Conservation (phyloP, 1,284 basidiomycete genomes). For the Coriolopsis trogii region DNA sequence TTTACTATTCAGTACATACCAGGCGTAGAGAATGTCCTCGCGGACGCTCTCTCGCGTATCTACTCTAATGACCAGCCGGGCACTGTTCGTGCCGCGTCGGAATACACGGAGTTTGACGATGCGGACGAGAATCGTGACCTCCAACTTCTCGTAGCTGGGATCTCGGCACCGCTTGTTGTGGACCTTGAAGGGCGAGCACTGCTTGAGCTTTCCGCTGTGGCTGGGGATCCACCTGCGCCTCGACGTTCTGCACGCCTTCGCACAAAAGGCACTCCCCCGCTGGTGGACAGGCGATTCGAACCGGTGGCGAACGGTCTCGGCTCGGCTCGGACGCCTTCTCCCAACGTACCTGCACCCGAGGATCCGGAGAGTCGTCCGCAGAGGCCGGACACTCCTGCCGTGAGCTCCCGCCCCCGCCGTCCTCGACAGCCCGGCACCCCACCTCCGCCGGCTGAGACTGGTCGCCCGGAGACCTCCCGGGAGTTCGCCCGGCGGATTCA, state of each 20-base stretch:
- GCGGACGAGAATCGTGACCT: not conserved
- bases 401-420: not conserved
- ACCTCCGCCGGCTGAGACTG: conserved; percentile 2
- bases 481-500: conserved; percentile 13
- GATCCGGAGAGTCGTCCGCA: not conserved
- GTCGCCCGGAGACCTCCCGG: conserved; percentile 8
- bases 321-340: too few relatives aligned
- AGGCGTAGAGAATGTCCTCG: conserved; percentile 22
- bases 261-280: too few relatives aligned
- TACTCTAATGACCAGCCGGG: conserved; percentile 34
- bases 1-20: conserved; percentile 30
- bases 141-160: not conserved
- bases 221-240: too few relatives aligned
- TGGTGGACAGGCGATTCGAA: too few relatives aligned
- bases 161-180: not conserved
- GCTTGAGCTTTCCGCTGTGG: too few relatives aligned
- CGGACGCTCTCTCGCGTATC: conserved; percentile 37
- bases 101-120: conserved; percentile 24
- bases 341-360: too few relatives aligned
- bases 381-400: not conserved
- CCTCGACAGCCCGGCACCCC: not conserved
- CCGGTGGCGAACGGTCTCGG: too few relatives aligned
- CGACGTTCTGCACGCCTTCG: too few relatives aligned
- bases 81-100: conserved; percentile 23
- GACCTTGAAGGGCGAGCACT: not conserved